phyloP scores from a whole-genome alignment of 2,329 filamentous ascomycete species.

The Trichoderma sp. region DNA sequence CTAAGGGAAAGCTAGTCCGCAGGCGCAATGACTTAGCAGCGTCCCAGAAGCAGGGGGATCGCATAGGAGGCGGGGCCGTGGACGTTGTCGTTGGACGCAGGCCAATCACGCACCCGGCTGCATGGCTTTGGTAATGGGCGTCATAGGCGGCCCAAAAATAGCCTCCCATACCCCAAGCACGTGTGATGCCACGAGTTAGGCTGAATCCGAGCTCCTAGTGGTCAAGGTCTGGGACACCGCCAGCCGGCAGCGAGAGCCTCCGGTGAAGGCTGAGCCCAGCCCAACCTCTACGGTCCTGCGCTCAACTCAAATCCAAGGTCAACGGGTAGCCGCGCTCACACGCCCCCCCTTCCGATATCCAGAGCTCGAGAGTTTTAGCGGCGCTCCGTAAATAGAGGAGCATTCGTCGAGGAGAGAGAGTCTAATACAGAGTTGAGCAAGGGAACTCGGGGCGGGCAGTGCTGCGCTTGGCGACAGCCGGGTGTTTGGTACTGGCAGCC shows the following conservation, averaged over 20 bases:
- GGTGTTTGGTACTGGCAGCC: not conserved
- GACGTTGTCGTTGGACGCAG: not conserved
- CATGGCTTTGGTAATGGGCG: constrained; percentile 10
- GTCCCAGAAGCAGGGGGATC: not conserved
- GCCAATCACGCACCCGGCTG: constrained; percentile 1
- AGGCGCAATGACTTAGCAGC: not conserved
- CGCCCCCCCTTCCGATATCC: not conserved
- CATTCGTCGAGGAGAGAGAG: not conserved
- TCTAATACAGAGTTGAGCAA: not conserved
- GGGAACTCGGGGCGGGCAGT: not conserved
- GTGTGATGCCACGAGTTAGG: constrained; percentile 21
- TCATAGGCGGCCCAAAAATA: constrained; percentile 21
- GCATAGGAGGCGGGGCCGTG: not conserved
- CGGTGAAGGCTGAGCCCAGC: constrained; percentile 23
- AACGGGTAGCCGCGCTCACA: not conserved
- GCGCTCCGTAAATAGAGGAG: constrained; percentile 4
- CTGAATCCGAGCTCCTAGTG: constrained; percentile 23
- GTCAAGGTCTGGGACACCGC: constrained; percentile 18
- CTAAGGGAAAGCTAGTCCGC: not conserved
- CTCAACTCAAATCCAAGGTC: constrained; percentile 11
- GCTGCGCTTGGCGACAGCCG: constrained; percentile 18
- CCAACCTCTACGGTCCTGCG: not conserved
- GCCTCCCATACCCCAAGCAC: constrained; percentile 16
- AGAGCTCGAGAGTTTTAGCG: not conserved
- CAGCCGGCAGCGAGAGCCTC: constrained; percentile 20